Evolutionary conservation across 2,329 filamentous ascomycete genomes (phyloP), one percentile per base, ranked within the genome.

Genomic region (Colletotrichum musicola): DNA sequence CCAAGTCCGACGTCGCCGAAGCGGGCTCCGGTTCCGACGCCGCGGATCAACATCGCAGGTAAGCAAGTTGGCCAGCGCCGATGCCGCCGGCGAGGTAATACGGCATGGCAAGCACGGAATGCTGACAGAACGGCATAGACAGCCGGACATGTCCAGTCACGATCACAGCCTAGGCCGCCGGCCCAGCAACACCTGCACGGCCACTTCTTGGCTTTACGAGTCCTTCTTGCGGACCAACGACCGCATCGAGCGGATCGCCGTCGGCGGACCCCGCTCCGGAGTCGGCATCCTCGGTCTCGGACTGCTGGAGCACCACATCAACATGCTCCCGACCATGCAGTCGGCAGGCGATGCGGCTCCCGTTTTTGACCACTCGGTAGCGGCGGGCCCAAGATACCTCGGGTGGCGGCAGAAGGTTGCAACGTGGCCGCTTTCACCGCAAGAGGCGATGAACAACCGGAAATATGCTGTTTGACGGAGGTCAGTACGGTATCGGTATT

Each of bases 401-500:
- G 76, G 75, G 7, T 74, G 72, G 64, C 74, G 75, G 55, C 71
- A 71, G 40, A 78, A 79, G 63, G 66, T 76, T 35, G 68, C 71
- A 18, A 80, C 77, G 13, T 80, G 77, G 77, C 76, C 77, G 30
- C 60, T 74, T 22, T 69, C 64, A n/a, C 74, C 75, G 69, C 61
- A 73, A 60, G 72, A 76, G 47, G 56, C 50, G 38, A 61, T 65
- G 42, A 60, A 61, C n/a, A 55, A 66, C n/a, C 55, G 56, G 1
- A 60, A 16, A 18, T 66, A 56, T 55, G 50, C 62, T 49, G 66
- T 57, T 22, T 66, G 27, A 66, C 27, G 49, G 44, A 50, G 50
- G 25, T 16, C 1, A n/a, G 16, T 16, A 47, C n/a, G 44, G 44
- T 47, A 18, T 47, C 44, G 44, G 42, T 25, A 25, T 25, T 25